Evolutionary conservation across 257 asterid species (phyloP), one percentile per base, ranked within the genome.

Genomic region (Lycium ferocissimum): DNA sequence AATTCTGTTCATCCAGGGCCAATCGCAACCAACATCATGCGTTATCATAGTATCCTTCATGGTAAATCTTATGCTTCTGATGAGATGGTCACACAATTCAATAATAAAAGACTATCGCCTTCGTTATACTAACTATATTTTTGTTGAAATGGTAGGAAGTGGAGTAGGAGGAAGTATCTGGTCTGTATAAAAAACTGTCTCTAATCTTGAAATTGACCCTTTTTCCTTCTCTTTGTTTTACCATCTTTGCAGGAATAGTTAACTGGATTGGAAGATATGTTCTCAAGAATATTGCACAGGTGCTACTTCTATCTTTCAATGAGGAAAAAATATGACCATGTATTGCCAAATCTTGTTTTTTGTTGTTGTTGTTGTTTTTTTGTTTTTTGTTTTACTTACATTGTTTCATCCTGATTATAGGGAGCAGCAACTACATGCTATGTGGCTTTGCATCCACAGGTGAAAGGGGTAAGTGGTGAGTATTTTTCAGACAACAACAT

Each of bases 1-100:
- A 95, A 95, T 85, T 92, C 98, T 40, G 88, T 95, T 9, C 98
- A 95, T 88, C 98, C 98, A 4, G 98, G 98, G 75, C 88, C 92
- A 35, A 93, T 95, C 57, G 86, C 92, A 86, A 95, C 98, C 89
- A 95, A 95, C 86, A 93, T 95, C 85, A 17, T 87, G 62, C 92
- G 97, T 43, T 87, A 93, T 84, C 86, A 86, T 56, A 84, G 88
- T 43, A 59, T 91, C 54, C 8, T 94, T 79, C 90, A 86, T 7
- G 93, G 98, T 95, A 79, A 40, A 40, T 40, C 45, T 6, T 40
- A 0, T 6, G 3, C 45, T 40, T 40, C 45, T 40, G 45, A 40
- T 2, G 45, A 40, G 6, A 40, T 40, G 45, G 45, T 40, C 6
- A 40, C 0, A 40, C 45, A 40, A 40, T 40, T 40, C 45, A 40